phyloP scores from a whole-genome alignment of 371 early-diverging fungal species.

The Mortierella sp. region DNA sequence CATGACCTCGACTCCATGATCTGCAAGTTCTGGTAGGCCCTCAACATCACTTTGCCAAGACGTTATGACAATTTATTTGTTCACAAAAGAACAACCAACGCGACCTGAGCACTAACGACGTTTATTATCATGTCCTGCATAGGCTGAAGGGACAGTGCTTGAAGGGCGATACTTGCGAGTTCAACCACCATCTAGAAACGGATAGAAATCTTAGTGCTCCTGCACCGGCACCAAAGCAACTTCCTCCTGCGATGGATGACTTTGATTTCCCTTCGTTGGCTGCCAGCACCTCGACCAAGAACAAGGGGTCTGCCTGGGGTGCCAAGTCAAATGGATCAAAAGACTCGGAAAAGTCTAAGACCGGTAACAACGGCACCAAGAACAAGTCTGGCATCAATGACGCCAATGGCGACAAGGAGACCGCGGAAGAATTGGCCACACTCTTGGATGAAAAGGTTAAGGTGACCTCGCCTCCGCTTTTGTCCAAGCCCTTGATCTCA shows the following conservation, averaged over 20 bases:
- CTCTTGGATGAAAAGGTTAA: slow-evolving; percentile 38
- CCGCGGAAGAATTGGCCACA: slow-evolving; percentile 26
- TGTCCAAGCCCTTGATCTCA: slow-evolving; percentile 33
- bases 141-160: slow-evolving; percentile 79
- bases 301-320: slow-evolving; percentile 23
- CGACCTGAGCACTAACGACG: not conserved
- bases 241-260: slow-evolving; percentile 51
- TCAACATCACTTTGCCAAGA: not conserved
- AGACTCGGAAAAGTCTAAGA: not conserved
- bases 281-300: slow-evolving; percentile 34
- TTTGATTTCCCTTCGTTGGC: slow-evolving; percentile 55
- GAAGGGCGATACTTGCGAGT: slow-evolving; percentile 80
- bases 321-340: slow-evolving; percentile 9
- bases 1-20: slow-evolving; percentile 81
- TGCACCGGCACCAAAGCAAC: slow-evolving; percentile 31
- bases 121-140: not conserved
- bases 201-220: slow-evolving; percentile 20
- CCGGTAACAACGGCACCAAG: slow-evolving; percentile 13
- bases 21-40: slow-evolving; percentile 81
- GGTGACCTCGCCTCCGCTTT: slow-evolving; percentile 32
- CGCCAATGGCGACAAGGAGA: slow-evolving; percentile 2
- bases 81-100: not conserved
- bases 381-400: slow-evolving; percentile 4
- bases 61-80: not conserved
- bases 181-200: slow-evolving; percentile 69